Conservation (phyloP, 2,329 filamentous ascomycete species). For the Paracamarosporium sp. region DNA sequence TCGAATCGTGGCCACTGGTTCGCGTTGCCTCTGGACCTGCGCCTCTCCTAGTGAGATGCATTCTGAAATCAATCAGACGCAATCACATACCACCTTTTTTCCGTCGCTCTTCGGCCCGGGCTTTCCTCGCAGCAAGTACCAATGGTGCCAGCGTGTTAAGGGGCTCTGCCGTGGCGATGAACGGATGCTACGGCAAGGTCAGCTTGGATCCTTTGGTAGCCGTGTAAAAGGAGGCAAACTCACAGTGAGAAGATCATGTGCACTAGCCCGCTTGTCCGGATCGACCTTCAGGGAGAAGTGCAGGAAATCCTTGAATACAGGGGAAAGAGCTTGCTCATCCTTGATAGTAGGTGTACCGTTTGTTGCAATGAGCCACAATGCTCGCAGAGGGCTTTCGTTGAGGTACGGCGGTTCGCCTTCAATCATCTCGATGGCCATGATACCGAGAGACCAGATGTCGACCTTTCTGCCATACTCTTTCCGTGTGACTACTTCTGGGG, state of each 20-base stretch:
- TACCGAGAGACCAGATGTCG: conserved; percentile 97
- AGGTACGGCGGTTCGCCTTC: conserved; percentile 97
- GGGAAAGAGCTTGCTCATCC: conserved; percentile 81
- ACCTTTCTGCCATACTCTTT: conserved; percentile 99
- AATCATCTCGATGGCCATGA: conserved; percentile 99
- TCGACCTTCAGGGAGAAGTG: conserved; percentile 95
- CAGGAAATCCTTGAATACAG: conserved; percentile 88
- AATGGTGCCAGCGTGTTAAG: conserved; percentile 79
- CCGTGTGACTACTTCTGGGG: conserved; percentile 93
- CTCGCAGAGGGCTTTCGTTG: conserved; percentile 90
- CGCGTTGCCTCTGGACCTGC: conserved; percentile 30
- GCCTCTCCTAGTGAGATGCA: conserved; percentile 28
- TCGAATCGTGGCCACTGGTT: conserved; percentile 21
- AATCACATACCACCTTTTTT: conserved; percentile 55
- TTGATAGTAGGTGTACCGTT: conserved; percentile 96
- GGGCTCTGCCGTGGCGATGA: conserved; percentile 60
- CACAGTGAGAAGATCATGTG: conserved; percentile 91
- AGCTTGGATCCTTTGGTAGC: conserved; percentile 14
- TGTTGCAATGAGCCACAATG: conserved; percentile 94
- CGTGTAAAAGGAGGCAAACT: conserved; percentile 45
- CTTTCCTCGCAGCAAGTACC: conserved; percentile 83
- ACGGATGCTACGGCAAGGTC: conserved; percentile 47
- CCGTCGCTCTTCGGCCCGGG: conserved; percentile 76
- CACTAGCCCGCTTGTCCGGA: conserved; percentile 93
- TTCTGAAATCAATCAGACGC: conserved; percentile 24